phyloP scores from a whole-genome alignment of 2,329 filamentous ascomycete genomes.

The Xylariaceae sp. region DNA sequence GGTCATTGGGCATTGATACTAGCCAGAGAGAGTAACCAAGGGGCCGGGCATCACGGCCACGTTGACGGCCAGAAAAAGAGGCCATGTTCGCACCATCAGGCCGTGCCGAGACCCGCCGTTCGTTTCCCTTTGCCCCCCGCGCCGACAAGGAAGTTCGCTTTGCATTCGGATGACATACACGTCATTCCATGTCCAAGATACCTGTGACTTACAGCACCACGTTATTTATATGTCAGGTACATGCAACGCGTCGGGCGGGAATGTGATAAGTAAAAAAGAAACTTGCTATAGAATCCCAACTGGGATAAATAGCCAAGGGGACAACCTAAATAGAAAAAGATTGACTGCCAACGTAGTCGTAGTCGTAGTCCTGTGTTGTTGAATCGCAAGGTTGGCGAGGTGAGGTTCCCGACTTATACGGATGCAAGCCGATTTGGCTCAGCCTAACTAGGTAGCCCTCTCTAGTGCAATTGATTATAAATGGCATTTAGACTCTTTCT shows the following conservation, averaged over 20 bases:
- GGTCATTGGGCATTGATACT: conserved; percentile 36
- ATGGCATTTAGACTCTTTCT: not conserved
- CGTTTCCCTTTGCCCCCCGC: conserved; percentile 13
- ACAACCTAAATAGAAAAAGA: not conserved
- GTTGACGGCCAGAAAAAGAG: conserved; percentile 25
- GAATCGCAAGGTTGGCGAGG: not conserved
- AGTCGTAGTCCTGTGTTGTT: not conserved
- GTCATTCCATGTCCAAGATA: conserved; percentile 22
- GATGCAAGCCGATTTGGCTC: not conserved
- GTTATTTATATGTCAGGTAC: conserved; percentile 31
- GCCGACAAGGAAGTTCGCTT: conserved; percentile 14
- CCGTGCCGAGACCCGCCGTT: conserved; percentile 32
- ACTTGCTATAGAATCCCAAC: conserved; percentile 5
- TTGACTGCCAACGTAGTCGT: not conserved
- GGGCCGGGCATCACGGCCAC: conserved; percentile 29
- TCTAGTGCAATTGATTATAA: not conserved
- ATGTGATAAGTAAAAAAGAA: conserved; percentile 18
- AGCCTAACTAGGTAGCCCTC: not conserved
- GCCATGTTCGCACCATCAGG: conserved; percentile 26
- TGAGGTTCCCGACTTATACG: not conserved
- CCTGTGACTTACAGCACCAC: conserved; percentile 29
- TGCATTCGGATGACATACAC: conserved; percentile 19
- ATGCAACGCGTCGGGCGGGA: conserved; percentile 29
- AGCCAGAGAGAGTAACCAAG: conserved; percentile 27
- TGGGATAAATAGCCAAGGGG: conserved; percentile 1